Percentiles rank a stretch among this genome's conserved stretches.
These are phyloP conservation scores for Kluyveromyces lactis DNA, from an alignment of 805 yeast genomes.

Conservation along the genomic window DNA sequence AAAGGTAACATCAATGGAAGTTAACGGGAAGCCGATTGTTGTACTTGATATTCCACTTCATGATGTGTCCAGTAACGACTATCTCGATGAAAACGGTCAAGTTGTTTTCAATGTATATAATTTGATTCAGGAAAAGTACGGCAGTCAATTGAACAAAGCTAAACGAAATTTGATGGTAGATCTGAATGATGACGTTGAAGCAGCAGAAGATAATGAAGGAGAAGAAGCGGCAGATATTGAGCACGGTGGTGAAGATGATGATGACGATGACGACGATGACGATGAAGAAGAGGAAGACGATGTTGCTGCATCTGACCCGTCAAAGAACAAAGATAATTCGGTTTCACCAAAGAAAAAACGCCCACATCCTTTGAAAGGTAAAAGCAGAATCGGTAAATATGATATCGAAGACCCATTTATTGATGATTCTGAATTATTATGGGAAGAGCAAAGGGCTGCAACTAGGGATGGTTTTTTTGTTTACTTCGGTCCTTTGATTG, in stretches of 20 bases:
- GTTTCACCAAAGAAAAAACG: slow-evolving; percentile 21
- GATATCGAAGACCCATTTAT: slow-evolving; percentile 92
- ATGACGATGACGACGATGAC: slow-evolving; percentile 21
- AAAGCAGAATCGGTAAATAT: slow-evolving; percentile 80
- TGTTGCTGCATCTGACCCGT: slow-evolving; percentile 14
- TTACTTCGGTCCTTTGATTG: slow-evolving; percentile 83
- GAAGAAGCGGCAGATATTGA: slow-evolving; percentile 10
- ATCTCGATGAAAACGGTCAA: slow-evolving; percentile 30
- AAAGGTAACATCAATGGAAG: slow-evolving; percentile 15
- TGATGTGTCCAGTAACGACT: slow-evolving; percentile 19
- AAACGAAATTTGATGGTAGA: slow-evolving; percentile 19
- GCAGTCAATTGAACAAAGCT: slow-evolving; percentile 10
- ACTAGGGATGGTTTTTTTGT: slow-evolving; percentile 95
- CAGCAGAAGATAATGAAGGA: slow-evolving; percentile 8
- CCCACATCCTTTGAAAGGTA: slow-evolving; percentile 39
- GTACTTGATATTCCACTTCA: slow-evolving; percentile 26
- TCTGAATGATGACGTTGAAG: slow-evolving; percentile 11
- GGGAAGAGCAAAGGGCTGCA: slow-evolving; percentile 90
- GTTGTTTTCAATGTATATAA: slow-evolving; percentile 25
- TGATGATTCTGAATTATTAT: slow-evolving; percentile 83
- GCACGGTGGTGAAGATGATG: slow-evolving; percentile 18
- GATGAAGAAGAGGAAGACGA: slow-evolving; percentile 18
- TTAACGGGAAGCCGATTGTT: slow-evolving; percentile 15
- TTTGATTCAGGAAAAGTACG: slow-evolving; percentile 14
- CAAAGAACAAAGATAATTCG: slow-evolving; percentile 6